Base-by-base conservation (phyloP, 2,329 filamentous ascomycete genomes). In the Cladophialophora yegresii region DNA sequence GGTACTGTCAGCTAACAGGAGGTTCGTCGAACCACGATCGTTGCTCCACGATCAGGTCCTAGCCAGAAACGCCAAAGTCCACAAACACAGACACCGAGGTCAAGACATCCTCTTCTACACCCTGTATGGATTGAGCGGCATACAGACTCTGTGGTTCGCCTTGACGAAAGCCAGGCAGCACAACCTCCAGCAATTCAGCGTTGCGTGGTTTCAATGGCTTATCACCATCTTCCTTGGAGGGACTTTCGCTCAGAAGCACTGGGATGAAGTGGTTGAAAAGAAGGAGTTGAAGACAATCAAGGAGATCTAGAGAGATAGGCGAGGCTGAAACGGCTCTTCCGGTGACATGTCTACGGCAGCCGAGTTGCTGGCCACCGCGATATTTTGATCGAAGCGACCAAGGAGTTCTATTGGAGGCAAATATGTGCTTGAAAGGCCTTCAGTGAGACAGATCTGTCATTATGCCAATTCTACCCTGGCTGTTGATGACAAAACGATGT, bases 21-120 rank as follows among this genome's bases (percentile, higher is more conserved):
- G 64, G 53, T 61, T 64, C 63, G 66, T 69, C 49, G 58, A 64
- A 47, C 65, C 67, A 36, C 47, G 67, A 32, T 68, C 67, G 5
- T 9, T 66, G 49, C 49, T 69, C 45, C 65, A 68, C 60, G 64
- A 69, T 49, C 62, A 68, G 23, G 20, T 68, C 23, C 54, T 66
- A 26, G 63, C 65, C 23, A 61, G 63, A 53, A 63, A 63, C 45
- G 47, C 53, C 40, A 61, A 30, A 45, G 58, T 57, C 32, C 28
- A 49, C 58, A 63, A 59, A 49, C 61, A 63, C 59, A 56, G 62
- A 57, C 53, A 65, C 36, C 56, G 43, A 13, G 62, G 64, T 33
- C 67, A 69, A 62, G 63, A 66, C 22, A n/a, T 50, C 49, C 12
- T 68, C 30, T 69, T 68, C 55, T 69, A 68, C 30, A 22, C 58